Base-by-base conservation (phyloP, 208 protist species). In the Trypanosoma conorhini region DNA sequence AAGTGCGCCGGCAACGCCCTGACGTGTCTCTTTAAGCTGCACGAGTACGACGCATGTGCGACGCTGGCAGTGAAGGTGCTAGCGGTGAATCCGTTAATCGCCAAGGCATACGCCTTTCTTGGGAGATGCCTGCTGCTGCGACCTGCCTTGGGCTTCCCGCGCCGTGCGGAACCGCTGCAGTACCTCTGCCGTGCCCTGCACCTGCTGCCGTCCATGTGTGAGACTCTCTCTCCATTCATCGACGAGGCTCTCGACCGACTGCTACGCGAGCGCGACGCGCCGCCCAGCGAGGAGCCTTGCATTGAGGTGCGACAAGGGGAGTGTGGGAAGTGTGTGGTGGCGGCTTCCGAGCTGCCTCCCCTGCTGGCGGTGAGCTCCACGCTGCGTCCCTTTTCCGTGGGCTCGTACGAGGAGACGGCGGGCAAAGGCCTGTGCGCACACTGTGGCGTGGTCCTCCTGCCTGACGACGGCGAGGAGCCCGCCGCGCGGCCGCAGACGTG, bases 101-200 rank as follows among this genome's bases (percentile, higher is more conserved):
- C 87, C 5, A 96, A 96, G 72, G 88, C 85, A 1, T 92, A 94
- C 75, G 91, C 88, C 21, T 90, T 94, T 67, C 75, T 85, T 67
- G 91, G 88, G 22, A 76, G 85, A 21, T 90, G 85, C 52, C 62
- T 80, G 0, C 52, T 89, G 28, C 42, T 62, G 35, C 62, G 80
- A 28, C 67, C 62, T 0, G 73, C 78, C 19, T 15, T 85, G 19
- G 28, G 19, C 1, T 52, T 30, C 13, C n/a, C 52, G 55, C 67
- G 35, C 19, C 54, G 62, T 54, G 30, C 13, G 28, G 60, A 26
- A 1, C 72, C 87, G 17, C 68, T 93, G n/a, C 22, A 86, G 46
- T 82, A 80, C 63, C 83, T 94, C 38, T 93, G 87, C 70, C 84
- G 91, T 35, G 87, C 91, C 9, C 79, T 96, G 13, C 83, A 89